Evolutionary conservation across 2,329 filamentous ascomycete species (phyloP).

Genomic region (Myrmaecium sp.): DNA sequence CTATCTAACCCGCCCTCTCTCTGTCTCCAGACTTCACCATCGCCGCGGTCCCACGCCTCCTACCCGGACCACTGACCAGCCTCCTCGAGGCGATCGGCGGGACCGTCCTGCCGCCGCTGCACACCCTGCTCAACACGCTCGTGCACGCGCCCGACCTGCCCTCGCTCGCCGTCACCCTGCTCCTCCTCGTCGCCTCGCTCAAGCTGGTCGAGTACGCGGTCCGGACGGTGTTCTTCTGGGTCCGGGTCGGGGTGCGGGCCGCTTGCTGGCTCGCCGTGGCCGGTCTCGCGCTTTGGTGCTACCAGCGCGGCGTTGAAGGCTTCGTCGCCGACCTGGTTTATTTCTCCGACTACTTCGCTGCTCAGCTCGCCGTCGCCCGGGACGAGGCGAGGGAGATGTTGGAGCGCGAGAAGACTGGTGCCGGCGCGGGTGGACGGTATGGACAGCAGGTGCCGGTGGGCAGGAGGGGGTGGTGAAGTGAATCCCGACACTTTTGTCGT

Average conservation of each 20-base stretch:
- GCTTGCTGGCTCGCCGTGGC: constrained; percentile 47
- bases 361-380: too few species aligned
- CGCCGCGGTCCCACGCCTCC: constrained; percentile 15
- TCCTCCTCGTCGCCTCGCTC: constrained; percentile 45
- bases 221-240: constrained; percentile 60
- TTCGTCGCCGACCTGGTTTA: constrained; percentile 46
- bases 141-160: constrained; percentile 27
- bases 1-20: too few species aligned
- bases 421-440: too few species aligned
- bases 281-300: constrained; percentile 40
- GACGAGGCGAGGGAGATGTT: too few species aligned
- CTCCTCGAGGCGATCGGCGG: constrained; percentile 6
- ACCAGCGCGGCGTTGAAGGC: constrained; percentile 45
- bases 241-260: constrained; percentile 45
- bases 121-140: constrained; percentile 13
- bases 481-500: too few species aligned
- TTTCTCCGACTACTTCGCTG: too few species aligned
- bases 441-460: too few species aligned
- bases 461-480: too few species aligned
- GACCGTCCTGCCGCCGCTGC: constrained; percentile 13
- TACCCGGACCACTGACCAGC: constrained; percentile 14
- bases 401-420: too few species aligned
- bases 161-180: constrained; percentile 37
- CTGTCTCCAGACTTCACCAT: constrained; percentile 17
- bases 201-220: constrained; percentile 52